These are phyloP conservation scores for Candida maesae DNA, from an alignment of 805 yeast genomes.

Conservation along the genomic window DNA sequence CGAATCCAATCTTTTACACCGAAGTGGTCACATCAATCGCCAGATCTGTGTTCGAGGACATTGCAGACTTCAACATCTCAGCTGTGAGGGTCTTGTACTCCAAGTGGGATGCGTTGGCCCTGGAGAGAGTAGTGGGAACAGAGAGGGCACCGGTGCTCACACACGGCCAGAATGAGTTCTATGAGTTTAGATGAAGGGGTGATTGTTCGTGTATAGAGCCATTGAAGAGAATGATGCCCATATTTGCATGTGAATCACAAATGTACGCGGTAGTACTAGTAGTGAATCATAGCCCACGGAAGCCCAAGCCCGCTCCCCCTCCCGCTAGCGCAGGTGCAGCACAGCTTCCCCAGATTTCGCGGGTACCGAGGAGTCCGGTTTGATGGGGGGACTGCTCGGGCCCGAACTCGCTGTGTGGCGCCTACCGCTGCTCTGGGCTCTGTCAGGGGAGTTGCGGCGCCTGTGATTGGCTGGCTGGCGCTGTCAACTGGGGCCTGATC, in stretches of 20 bases:
- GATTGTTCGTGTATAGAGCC: not conserved
- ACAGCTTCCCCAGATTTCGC: conserved; percentile 8
- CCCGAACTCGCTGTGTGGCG: conserved; percentile 5
- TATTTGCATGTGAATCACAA: too few species aligned
- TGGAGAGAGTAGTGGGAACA: conserved; percentile 84
- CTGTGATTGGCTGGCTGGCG: conserved; percentile 7
- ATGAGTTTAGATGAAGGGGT: conserved; percentile 51
- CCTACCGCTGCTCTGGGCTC: conserved; percentile 4
- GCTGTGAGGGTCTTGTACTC: conserved; percentile 63
- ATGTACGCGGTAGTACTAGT: too few species aligned
- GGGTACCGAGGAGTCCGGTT: conserved; percentile 7
- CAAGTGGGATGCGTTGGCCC: conserved; percentile 71
- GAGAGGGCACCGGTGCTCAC: conserved; percentile 65
- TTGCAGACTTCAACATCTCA: conserved; percentile 52
- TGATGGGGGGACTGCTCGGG: conserved; percentile 2
- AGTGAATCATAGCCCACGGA: too few species aligned
- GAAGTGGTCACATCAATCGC: conserved; percentile 74
- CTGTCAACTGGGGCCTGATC: not conserved
- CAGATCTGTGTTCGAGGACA: conserved; percentile 45
- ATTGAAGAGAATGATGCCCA: too few species aligned
- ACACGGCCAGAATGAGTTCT: conserved; percentile 67
- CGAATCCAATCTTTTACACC: conserved; percentile 77
- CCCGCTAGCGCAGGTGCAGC: not conserved
- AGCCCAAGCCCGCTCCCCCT: too few species aligned
- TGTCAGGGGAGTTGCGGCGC: conserved; percentile 6